These are phyloP conservation scores for Phytophthora fragariae DNA, from an alignment of 352 stramenopile genomes.

Conservation along the genomic window DNA sequence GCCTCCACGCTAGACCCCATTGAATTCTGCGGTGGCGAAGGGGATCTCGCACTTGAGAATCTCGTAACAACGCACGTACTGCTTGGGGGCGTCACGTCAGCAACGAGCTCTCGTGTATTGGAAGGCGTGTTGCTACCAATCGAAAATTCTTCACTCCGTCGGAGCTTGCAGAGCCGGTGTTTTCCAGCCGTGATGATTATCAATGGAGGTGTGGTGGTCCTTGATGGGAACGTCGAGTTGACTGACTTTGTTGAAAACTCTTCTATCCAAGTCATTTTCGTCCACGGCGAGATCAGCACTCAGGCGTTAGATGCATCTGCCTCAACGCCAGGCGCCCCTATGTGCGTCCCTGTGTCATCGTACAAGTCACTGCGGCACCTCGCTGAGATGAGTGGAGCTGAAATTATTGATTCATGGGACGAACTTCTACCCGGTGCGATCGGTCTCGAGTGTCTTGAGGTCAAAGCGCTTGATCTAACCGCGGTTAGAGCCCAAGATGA, in stretches of 20 bases:
- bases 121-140: slow-evolving; percentile 30
- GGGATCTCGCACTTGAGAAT: slow-evolving; percentile 7
- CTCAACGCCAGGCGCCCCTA: slow-evolving; percentile 5
- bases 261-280: slow-evolving; percentile 28
- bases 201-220: slow-evolving; percentile 16
- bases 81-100: slow-evolving; percentile 31
- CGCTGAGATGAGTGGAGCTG: slow-evolving; percentile 38
- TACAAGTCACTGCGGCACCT: slow-evolving; percentile 22
- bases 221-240: slow-evolving; percentile 27
- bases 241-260: not conserved
- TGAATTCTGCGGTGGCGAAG: slow-evolving; percentile 18
- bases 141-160: not conserved
- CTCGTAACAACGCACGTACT: slow-evolving; percentile 33
- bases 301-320: slow-evolving; percentile 19
- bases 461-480: slow-evolving; percentile 20
- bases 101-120: slow-evolving; percentile 17
- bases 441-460: slow-evolving; percentile 20
- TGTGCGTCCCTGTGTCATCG: slow-evolving; percentile 35
- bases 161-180: slow-evolving; percentile 3
- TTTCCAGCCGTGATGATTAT: not conserved
- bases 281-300: slow-evolving; percentile 24
- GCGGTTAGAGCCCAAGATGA: slow-evolving; percentile 14
- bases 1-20: slow-evolving; percentile 19
- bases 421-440: slow-evolving; percentile 34
- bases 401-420: slow-evolving; percentile 37